Evolutionary conservation across 129 eudicot species (phyloP), one percentile per base, ranked within the genome.

Genomic region (Saposhnikovia divaricata): DNA sequence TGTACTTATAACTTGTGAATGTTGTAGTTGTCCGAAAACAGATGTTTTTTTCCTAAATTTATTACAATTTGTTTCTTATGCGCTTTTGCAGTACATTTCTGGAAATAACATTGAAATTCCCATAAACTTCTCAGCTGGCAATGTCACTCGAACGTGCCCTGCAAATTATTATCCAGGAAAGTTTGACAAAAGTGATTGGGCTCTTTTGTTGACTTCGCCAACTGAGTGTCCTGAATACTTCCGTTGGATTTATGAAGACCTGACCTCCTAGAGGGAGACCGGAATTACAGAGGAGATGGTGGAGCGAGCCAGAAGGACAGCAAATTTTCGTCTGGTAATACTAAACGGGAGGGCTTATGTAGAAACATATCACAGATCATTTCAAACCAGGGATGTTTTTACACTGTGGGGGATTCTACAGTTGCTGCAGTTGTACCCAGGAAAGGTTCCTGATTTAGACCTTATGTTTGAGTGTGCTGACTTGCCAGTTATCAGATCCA

Each of bases 351-450:
- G 82, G 43, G 98, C 92, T 39, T 94, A 90, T 45, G 87, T 91
- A 15, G 87, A 90, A 75, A 86, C 48, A 46, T 91, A 88, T 74
- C 46, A 40, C 16, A 83, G 85, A 63, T 63, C 89, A 2, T 86
- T 85, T 15, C 97, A 94, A 53, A 88, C 88, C 9, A 84, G 97
- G 78, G 98, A 94, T 74, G 84, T 82, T 80, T 94, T 92, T 80
- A 90, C 98, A 4, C 76, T 86, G 5, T 94, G 97, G 97, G 98
- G 98, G 10, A 86, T 94, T 48, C 72, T 90, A 79, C 98, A 94
- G 83, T 82, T 94, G 88, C 81, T 94, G 47, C 80, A 97, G 80
- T 80, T 89, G 88, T 94, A 94, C 82, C 98, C 98, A 0, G 98
- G 98, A 0, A 80, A 88, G 76, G 50, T 93, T 72, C 97, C 97